Evolutionary conservation across 257 asterid species (phyloP).

Genomic region (Verbena officinalis): DNA sequence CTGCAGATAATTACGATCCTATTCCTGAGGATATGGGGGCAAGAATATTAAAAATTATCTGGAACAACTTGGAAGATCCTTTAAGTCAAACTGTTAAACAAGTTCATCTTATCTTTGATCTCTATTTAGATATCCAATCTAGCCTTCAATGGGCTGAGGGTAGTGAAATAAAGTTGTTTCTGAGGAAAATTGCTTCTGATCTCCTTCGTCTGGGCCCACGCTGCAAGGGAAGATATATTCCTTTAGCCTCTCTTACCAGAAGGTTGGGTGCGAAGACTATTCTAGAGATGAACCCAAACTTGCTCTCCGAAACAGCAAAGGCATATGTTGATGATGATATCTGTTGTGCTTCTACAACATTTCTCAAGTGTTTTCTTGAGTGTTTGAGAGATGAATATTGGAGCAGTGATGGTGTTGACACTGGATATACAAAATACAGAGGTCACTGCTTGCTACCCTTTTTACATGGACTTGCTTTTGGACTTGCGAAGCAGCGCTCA

Average conservation of each 20-base stretch:
- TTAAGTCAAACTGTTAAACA: constrained; percentile 95
- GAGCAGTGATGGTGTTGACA: constrained; percentile 75
- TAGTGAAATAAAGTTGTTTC: constrained; percentile 59
- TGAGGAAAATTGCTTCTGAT: constrained; percentile 75
- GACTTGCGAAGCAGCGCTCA: constrained; percentile 73
- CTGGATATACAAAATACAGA: constrained; percentile 74
- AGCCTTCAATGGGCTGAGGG: constrained; percentile 66
- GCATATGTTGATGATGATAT: constrained; percentile 91
- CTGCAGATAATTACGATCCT: constrained; percentile 47
- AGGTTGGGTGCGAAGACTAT: constrained; percentile 83
- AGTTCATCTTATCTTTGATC: constrained; percentile 92
- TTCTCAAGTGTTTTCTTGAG: constrained; percentile 89
- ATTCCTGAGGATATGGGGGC: constrained; percentile 75
- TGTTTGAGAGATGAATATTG: constrained; percentile 88
- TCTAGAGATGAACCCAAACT: constrained; percentile 65
- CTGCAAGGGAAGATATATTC: constrained; percentile 92
- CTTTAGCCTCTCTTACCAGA: constrained; percentile 82
- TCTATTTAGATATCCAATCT: constrained; percentile 79
- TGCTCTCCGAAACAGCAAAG: constrained; percentile 66
- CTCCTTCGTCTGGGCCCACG: constrained; percentile 87
- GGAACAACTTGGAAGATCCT: constrained; percentile 99
- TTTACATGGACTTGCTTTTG: constrained; percentile 81
- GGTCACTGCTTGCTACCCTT: constrained; percentile 74
- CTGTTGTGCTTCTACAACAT: constrained; percentile 89
- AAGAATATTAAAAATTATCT: constrained; percentile 73